phyloP scores from a whole-genome alignment of 2,329 filamentous ascomycete genomes.

The Neocucurbitaria cava region DNA sequence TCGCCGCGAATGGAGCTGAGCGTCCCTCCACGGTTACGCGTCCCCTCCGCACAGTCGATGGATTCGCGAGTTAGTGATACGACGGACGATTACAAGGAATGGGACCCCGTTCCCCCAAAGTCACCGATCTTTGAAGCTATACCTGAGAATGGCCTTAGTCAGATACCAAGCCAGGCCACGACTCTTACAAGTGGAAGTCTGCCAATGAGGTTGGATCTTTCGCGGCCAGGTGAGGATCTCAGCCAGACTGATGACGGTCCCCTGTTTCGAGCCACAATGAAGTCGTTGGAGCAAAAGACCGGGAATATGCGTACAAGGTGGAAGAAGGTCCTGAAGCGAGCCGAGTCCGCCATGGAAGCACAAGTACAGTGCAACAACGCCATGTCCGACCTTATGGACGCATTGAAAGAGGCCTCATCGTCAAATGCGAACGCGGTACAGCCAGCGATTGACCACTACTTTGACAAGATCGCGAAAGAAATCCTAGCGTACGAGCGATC shows the following conservation, averaged over 20 bases:
- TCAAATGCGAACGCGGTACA: constrained; percentile 98
- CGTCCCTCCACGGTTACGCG: constrained; percentile 77
- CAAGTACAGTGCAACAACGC: constrained; percentile 87
- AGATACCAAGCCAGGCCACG: constrained; percentile 52
- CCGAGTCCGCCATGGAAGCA: constrained; percentile 83
- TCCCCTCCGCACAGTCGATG: constrained; percentile 86
- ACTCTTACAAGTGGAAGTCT: constrained; percentile 39
- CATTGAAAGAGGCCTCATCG: constrained; percentile 82
- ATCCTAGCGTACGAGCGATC: constrained; percentile 86
- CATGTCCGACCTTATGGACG: constrained; percentile 80
- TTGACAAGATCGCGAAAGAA: constrained; percentile 93
- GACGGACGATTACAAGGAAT: constrained; percentile 60
- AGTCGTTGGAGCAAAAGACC: constrained; percentile 94
- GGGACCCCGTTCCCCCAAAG: constrained; percentile 51
- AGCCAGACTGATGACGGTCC: constrained; percentile 88
- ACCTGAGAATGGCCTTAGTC: constrained; percentile 55
- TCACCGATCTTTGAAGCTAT: constrained; percentile 58
- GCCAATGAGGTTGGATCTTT: constrained; percentile 83
- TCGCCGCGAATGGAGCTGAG: constrained; percentile 76
- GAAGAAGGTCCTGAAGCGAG: constrained; percentile 93
- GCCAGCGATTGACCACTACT: constrained; percentile 96
- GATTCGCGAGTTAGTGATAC: constrained; percentile 80
- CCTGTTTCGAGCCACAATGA: constrained; percentile 95
- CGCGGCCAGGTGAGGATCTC: constrained; percentile 82
- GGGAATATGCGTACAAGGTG: constrained; percentile 92